These are phyloP conservation scores for Berkeleyomyces rouxiae DNA, from an alignment of 2,329 filamentous ascomycete genomes.

Conservation along the genomic window DNA sequence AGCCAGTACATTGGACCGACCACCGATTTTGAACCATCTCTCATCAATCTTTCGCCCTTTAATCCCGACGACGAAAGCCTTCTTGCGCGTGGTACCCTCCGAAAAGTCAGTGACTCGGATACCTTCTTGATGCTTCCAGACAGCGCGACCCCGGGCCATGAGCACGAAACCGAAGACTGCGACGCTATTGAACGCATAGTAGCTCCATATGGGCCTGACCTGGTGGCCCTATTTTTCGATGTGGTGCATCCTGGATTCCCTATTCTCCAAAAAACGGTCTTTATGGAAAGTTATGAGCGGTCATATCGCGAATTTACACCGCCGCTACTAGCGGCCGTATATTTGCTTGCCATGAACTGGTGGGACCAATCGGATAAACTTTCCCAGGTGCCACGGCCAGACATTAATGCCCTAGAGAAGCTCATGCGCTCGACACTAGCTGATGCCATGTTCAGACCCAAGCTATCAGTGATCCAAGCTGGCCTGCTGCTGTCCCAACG, in stretches of 20 bases:
- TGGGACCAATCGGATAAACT: constrained; percentile 61
- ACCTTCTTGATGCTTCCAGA: constrained; percentile 71
- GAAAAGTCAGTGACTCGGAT: constrained; percentile 60
- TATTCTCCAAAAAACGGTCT: constrained; percentile 66
- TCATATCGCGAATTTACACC: constrained; percentile 60
- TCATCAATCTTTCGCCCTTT: constrained; percentile 66
- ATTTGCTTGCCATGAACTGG: constrained; percentile 76
- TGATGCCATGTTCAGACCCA: constrained; percentile 65
- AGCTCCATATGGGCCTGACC: constrained; percentile 54
- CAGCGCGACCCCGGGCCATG: constrained; percentile 51
- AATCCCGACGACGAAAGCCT: constrained; percentile 69
- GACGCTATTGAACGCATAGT: constrained; percentile 63
- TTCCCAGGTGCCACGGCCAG: constrained; percentile 46
- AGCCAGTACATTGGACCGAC: constrained; percentile 73
- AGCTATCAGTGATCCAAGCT: constrained; percentile 65
- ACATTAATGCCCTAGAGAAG: constrained; percentile 56
- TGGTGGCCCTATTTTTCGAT: constrained; percentile 69
- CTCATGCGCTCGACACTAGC: constrained; percentile 57
- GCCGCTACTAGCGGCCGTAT: constrained; percentile 61
- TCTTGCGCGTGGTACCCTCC: constrained; percentile 48
- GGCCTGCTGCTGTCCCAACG: constrained; percentile 59
- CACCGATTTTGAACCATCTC: constrained; percentile 67
- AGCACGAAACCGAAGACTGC: constrained; percentile 50
- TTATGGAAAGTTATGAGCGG: constrained; percentile 60
- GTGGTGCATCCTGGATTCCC: constrained; percentile 69